Base-by-base conservation (phyloP, 1,284 basidiomycete species). In the Afroboletus lepidellus region DNA sequence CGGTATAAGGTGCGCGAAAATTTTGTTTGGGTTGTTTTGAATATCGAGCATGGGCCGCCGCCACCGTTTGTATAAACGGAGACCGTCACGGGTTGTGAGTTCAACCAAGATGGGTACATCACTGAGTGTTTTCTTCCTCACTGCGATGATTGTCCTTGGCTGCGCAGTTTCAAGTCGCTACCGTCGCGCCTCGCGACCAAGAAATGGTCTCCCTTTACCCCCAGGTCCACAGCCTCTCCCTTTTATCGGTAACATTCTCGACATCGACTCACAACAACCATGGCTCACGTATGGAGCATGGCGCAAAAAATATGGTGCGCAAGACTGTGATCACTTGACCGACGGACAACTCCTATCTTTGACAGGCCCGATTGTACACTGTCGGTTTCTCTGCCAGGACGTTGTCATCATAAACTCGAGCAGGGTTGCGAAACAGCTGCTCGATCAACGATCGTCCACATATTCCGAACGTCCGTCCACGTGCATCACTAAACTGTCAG, bases 241-340 rank as follows among this genome's bases (percentile, higher is more conserved):
- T 0, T 27, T 74, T 3, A 55, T 73, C 30, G 71, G 71, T 13
- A 80, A 80, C 63, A 55, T 76, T 27, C 56, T 75, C 21, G 74
- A 79, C 39, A 72, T 80, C 62, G 72, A 79, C 2, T 60, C 66
- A 1, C 54, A 67, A 43, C 67, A 67, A 36, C 74, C 75, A 18
- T 81, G 77, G 77, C 54, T 65, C 41, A 65, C 60, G 16, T 65
- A 70, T 23, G 55, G 64, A 25, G 8, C 9, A 23, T 65, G 64
- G 64, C 51, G 54, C 41, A 63, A 64, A 41, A 69, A 54, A 53
- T 69, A 69, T 34, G 64, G 64, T 64, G 23, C 32, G 55, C 11
- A 21, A 20, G 29, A 18, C 41, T 24, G 27, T 16, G 5, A 21
- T 24, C 25, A 23, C 30, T 16, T 11, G 12, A 8, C 18, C 25